Percentiles rank a stretch among this genome's conserved stretches.
Evolutionary conservation across 805 yeast genomes (phyloP).

Genomic region (Zygotorulaspora danielsina): DNA sequence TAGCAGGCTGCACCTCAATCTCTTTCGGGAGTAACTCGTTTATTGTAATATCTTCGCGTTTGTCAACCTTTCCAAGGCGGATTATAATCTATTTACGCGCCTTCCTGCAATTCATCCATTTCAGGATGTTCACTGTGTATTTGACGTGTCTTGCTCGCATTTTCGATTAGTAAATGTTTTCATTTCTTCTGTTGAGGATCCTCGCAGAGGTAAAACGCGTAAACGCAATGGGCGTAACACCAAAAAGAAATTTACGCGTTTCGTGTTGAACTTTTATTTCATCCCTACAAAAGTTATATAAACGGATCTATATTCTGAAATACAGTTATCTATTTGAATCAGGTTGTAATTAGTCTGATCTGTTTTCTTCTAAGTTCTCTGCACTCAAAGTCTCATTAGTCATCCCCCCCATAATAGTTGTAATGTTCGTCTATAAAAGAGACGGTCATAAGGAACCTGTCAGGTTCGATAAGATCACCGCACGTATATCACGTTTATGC

Average conservation of each 20-base stretch:
- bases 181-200: too few relatives aligned
- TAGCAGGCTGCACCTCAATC: not conserved
- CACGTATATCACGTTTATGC: slow-evolving; percentile 87
- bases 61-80: not conserved
- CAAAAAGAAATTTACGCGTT: slow-evolving; percentile 15
- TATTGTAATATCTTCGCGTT: slow-evolving; percentile 4
- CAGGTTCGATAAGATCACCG: slow-evolving; percentile 94
- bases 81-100: slow-evolving; percentile 1
- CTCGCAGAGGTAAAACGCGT: slow-evolving; percentile 1
- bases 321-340: not conserved
- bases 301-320: slow-evolving; percentile 7
- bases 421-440: slow-evolving; percentile 85
- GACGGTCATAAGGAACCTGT: slow-evolving; percentile 95
- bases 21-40: not conserved
- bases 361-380: too few relatives aligned
- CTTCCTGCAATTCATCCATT: too few relatives aligned
- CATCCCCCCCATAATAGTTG: too few relatives aligned
- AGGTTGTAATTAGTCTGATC: not conserved
- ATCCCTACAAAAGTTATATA: slow-evolving; percentile 2
- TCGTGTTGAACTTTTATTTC: slow-evolving; percentile 10
- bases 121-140: too few relatives aligned
- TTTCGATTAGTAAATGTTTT: too few relatives aligned
- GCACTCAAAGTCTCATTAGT: too few relatives aligned
- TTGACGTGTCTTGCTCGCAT: too few relatives aligned
- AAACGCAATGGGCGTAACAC: not conserved